A percentile compares a stretch with the other conserved stretches of the same genome.
phyloP scores from a whole-genome alignment of 2,329 filamentous ascomycete genomes.

The Curvularia verruculosa region DNA sequence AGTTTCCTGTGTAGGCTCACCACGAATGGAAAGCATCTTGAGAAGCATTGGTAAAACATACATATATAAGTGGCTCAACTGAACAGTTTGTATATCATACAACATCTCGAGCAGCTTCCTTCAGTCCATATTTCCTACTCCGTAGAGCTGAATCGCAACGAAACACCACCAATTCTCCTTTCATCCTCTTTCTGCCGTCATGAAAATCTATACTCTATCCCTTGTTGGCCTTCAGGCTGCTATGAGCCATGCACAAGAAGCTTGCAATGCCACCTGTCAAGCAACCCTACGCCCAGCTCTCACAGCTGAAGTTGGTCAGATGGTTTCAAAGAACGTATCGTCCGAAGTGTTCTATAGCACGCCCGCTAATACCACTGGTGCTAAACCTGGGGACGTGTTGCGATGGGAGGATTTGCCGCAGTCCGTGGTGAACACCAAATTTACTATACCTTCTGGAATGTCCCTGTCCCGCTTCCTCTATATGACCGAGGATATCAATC shows the following conservation, averaged over 20 bases:
- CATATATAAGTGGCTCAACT: too few species aligned
- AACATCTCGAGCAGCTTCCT: too few species aligned
- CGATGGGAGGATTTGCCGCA: slow-evolving; percentile 24
- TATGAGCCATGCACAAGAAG: background rate
- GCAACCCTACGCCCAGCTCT: background rate
- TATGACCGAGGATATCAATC: slow-evolving; percentile 31
- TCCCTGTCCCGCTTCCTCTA: slow-evolving; percentile 29
- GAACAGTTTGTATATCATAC: too few species aligned
- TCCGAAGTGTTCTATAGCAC: slow-evolving; percentile 24
- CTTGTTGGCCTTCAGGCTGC: background rate
- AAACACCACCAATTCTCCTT: background rate
- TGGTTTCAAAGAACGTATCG: slow-evolving; percentile 11
- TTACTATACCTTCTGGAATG: slow-evolving; percentile 22
- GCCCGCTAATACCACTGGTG: slow-evolving; percentile 9
- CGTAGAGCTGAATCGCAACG: too few species aligned
- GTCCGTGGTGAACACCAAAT: slow-evolving; percentile 22
- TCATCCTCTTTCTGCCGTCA: background rate
- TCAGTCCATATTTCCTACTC: too few species aligned
- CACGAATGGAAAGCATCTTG: too few species aligned
- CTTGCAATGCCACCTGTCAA: background rate
- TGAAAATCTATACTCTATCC: background rate
- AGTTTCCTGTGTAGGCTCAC: too few species aligned
- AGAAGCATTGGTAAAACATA: too few species aligned
- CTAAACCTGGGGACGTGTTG: slow-evolving; percentile 27
- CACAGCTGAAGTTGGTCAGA: background rate